A percentile compares a stretch with the other conserved stretches of the same genome.
phyloP scores from a whole-genome alignment of 2,329 filamentous ascomycete genomes.

The Moelleriella libera region DNA sequence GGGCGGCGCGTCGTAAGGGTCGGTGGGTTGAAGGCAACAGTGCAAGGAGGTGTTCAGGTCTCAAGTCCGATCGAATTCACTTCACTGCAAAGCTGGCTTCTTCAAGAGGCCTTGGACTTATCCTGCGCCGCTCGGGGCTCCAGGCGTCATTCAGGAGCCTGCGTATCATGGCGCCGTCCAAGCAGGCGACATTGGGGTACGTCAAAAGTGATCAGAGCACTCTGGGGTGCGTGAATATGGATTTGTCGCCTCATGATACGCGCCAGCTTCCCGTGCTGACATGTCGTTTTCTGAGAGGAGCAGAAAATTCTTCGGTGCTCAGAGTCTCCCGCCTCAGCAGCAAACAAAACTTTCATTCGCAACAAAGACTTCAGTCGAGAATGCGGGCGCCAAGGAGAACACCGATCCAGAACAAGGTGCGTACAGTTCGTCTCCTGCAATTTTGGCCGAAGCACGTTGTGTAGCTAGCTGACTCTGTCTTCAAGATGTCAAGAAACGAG shows the following conservation, averaged over 20 bases:
- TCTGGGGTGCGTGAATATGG: constrained; percentile 44
- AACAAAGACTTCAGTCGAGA: constrained; percentile 29
- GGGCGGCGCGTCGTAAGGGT: too few relatives aligned
- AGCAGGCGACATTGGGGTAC: constrained; percentile 82
- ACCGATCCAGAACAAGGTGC: constrained; percentile 13
- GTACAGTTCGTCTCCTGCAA: neutral
- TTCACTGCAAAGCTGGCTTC: constrained; percentile 1
- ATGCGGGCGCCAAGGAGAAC: constrained; percentile 21
- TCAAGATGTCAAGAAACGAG: constrained; percentile 32
- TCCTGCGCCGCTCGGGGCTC: constrained; percentile 4
- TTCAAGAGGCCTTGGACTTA: constrained; percentile 3
- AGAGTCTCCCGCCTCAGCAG: constrained; percentile 42
- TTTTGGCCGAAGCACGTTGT: too few relatives aligned
- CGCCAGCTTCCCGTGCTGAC: neutral
- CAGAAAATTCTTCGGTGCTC: constrained; percentile 75
- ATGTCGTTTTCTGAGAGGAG: too few relatives aligned
- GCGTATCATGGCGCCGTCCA: constrained; percentile 35
- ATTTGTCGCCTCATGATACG: neutral
- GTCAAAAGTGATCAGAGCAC: constrained; percentile 62
- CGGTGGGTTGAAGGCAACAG: too few relatives aligned
- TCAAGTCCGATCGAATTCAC: too few relatives aligned
- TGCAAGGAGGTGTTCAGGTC: too few relatives aligned
- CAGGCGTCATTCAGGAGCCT: constrained; percentile 3
- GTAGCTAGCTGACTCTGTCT: neutral
- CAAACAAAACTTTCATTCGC: constrained; percentile 72